Conservation (phyloP, 208 protist genomes). For the Trypanosoma platydactyli region DNA sequence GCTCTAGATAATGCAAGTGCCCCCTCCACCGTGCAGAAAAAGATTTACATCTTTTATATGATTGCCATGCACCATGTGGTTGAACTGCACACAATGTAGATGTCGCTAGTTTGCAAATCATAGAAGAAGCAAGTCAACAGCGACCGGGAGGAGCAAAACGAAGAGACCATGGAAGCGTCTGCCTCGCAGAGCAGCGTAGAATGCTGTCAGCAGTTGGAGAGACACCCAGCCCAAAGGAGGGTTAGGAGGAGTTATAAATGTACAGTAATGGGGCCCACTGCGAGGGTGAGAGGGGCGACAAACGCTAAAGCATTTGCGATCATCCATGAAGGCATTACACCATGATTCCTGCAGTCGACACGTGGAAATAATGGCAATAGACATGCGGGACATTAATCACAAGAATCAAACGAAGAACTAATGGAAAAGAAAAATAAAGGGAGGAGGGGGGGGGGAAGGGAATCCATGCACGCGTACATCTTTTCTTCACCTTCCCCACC, state of each 20-base stretch:
- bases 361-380: too few species aligned
- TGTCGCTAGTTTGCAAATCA: slow-evolving; percentile 83
- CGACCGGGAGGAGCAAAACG: slow-evolving; percentile 49
- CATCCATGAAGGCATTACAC: slow-evolving; percentile 21
- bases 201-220: slow-evolving; percentile 44
- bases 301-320: slow-evolving; percentile 51
- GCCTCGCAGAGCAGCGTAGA: slow-evolving; percentile 48
- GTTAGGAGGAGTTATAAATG: slow-evolving; percentile 51
- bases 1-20: background rate
- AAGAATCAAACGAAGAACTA: background rate
- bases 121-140: slow-evolving; percentile 48
- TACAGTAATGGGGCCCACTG: slow-evolving; percentile 62
- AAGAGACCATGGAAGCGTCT: slow-evolving; percentile 82
- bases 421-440: slow-evolving; percentile 23
- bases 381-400: too few species aligned
- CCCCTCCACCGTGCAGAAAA: background rate
- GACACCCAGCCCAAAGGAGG: slow-evolving; percentile 34
- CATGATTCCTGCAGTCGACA: background rate
- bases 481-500: slow-evolving; percentile 20
- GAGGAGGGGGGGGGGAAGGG: background rate
- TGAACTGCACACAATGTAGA: slow-evolving; percentile 58
- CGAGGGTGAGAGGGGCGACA: slow-evolving; percentile 44
- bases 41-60: background rate
- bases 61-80: slow-evolving; percentile 8
- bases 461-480: slow-evolving; percentile 16